Evolutionary conservation across 2,329 filamentous ascomycete species (phyloP).

Genomic region (Septoria linicola): DNA sequence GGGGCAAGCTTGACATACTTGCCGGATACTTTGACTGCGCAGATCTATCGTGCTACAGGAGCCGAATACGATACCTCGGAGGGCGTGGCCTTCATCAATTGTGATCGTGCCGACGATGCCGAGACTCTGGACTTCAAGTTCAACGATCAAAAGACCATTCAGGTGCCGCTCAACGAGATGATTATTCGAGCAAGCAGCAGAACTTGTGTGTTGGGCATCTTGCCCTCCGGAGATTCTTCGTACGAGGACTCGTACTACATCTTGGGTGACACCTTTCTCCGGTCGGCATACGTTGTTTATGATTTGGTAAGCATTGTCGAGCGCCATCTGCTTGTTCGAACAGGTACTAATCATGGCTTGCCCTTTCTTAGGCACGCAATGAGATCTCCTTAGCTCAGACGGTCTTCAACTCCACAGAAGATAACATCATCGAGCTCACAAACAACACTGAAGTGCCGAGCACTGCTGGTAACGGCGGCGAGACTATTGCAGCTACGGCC

Average conservation of each 20-base stretch:
- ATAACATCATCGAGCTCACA: slow-evolving; percentile 56
- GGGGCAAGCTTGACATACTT: slow-evolving; percentile 71
- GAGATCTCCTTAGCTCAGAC: slow-evolving; percentile 61
- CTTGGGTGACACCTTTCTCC: slow-evolving; percentile 63
- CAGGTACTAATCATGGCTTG: no score
- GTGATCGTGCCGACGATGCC: slow-evolving; percentile 43
- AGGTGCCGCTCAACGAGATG: slow-evolving; percentile 56
- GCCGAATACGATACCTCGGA: slow-evolving; percentile 43
- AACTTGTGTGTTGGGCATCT: slow-evolving; percentile 15
- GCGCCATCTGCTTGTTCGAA: no score
- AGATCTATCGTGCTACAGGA: slow-evolving; percentile 43
- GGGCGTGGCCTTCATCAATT: slow-evolving; percentile 31
- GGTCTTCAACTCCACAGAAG: slow-evolving; percentile 55
- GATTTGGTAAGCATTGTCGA: slow-evolving; percentile 43
- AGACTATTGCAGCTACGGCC: slow-evolving; percentile 13
- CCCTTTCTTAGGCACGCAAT: slow-evolving; percentile 48
- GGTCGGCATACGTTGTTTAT: slow-evolving; percentile 63
- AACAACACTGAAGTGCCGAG: slow-evolving; percentile 11
- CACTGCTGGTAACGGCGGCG: slow-evolving; percentile 8
- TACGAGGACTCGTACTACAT: slow-evolving; percentile 48
- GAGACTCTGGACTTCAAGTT: slow-evolving; percentile 58
- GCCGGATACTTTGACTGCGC: slow-evolving; percentile 57
- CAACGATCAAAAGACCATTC: slow-evolving; percentile 51
- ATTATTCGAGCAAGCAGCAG: slow-evolving; percentile 44
- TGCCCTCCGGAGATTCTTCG: slow-evolving; percentile 48